Evolutionary conservation across 2,329 filamentous ascomycete species (phyloP).

Genomic region (Penicillium sp.): DNA sequence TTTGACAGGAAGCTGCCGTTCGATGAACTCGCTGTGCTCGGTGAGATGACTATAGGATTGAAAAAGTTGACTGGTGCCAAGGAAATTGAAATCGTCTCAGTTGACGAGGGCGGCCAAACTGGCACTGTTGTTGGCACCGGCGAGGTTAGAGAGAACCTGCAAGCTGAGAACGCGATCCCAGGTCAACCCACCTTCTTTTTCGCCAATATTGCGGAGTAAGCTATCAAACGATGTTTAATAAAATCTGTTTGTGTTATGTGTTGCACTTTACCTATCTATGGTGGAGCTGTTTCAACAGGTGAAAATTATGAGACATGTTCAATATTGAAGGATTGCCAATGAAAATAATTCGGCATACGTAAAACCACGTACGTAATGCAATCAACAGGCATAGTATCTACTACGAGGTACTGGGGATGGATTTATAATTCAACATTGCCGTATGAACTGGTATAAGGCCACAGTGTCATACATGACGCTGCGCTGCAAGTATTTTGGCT

Average conservation of each 20-base stretch:
- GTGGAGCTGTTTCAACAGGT: neutral
- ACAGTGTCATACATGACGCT: neutral
- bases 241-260: neutral
- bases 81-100: slow-evolving; percentile 66
- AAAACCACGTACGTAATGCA: neutral
- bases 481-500: neutral
- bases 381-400: too few species aligned
- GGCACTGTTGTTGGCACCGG: slow-evolving; percentile 43
- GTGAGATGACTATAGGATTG: slow-evolving; percentile 73
- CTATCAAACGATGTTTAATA: neutral
- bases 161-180: slow-evolving; percentile 74
- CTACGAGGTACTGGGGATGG: too few species aligned
- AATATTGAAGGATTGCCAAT: too few species aligned
- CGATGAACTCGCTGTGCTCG: slow-evolving; percentile 72
- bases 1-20: slow-evolving; percentile 83
- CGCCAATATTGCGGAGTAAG: slow-evolving; percentile 63
- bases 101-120: slow-evolving; percentile 57
- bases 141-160: slow-evolving; percentile 56
- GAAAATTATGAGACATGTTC: neutral
- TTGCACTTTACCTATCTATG: neutral
- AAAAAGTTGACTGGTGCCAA: slow-evolving; percentile 71
- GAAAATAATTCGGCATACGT: too few species aligned
- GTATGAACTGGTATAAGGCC: neutral
- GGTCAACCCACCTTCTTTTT: slow-evolving; percentile 80
- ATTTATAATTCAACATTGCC: too few species aligned